Conservation (phyloP, 75 land plant species). For the Isoetes taiwanensis region DNA sequence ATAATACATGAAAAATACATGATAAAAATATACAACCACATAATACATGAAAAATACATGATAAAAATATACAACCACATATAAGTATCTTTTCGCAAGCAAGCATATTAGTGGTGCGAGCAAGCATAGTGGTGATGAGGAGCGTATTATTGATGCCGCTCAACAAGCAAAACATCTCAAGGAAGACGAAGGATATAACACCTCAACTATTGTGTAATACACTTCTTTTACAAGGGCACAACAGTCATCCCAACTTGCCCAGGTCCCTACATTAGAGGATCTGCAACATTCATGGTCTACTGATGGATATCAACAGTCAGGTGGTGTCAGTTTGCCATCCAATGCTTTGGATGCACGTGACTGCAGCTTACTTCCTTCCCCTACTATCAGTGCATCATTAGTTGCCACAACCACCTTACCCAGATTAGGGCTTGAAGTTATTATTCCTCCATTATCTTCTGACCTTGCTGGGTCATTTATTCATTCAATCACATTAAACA, state of each 20-base stretch:
- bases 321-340: constrained; percentile 20
- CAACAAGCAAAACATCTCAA: too few relatives aligned
- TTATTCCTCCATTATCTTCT: constrained; percentile 36
- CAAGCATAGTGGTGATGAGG: too few relatives aligned
- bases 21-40: too few relatives aligned
- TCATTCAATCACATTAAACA: too few relatives aligned
- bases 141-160: too few relatives aligned
- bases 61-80: too few relatives aligned
- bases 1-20: too few relatives aligned
- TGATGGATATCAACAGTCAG: constrained; percentile 28
- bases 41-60: too few relatives aligned
- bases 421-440: constrained; percentile 49
- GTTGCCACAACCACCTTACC: constrained; percentile 45
- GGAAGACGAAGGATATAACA: too few relatives aligned
- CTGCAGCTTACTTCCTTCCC: constrained; percentile 32
- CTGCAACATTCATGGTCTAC: constrained; percentile 39
- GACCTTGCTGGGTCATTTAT: constrained; percentile 27
- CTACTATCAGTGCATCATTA: constrained; percentile 51
- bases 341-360: constrained; percentile 35
- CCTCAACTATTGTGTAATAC: too few relatives aligned
- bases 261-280: constrained; percentile 16
- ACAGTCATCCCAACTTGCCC: constrained; percentile 20
- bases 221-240: constrained; percentile 32
- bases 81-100: too few relatives aligned
- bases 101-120: too few relatives aligned